Conservation (phyloP, 164 flowering plant species). For the Nymphaea thermarum region DNA sequence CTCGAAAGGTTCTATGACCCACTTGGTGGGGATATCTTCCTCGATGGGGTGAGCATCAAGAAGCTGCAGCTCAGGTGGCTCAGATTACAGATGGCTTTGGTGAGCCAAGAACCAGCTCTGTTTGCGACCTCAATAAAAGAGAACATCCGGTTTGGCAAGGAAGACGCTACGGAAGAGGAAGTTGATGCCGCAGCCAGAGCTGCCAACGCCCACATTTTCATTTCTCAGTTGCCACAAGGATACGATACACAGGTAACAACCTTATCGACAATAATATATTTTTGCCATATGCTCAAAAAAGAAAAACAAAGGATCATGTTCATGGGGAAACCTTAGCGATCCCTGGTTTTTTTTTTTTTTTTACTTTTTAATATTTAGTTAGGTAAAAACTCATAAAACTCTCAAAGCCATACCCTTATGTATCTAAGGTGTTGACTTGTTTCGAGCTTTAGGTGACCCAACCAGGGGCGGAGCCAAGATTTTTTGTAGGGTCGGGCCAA, state of each 20-base stretch:
- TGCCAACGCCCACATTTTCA: conserved; percentile 37
- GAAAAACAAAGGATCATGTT: no score
- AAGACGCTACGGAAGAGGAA: conserved; percentile 22
- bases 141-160: conserved; percentile 29
- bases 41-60: conserved; percentile 28
- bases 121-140: conserved; percentile 34
- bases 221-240: conserved; percentile 19
- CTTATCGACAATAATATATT: not conserved
- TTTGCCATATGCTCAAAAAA: not conserved
- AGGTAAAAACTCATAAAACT: no score
- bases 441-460: no score
- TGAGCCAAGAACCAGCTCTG: conserved; percentile 31
- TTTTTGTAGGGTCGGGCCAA: no score
- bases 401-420: no score
- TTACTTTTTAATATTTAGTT: no score
- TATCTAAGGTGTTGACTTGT: no score
- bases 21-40: conserved; percentile 20
- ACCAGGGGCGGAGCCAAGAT: no score
- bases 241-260: conserved; percentile 31
- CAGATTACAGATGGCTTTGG: conserved; percentile 29
- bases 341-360: no score
- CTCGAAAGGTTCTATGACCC: conserved; percentile 43
- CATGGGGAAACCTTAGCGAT: no score
- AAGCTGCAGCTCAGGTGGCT: conserved; percentile 25
- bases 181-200: conserved; percentile 19